Evolutionary conservation across 257 asterid species (phyloP).

Genomic region (Datura wrightii): DNA sequence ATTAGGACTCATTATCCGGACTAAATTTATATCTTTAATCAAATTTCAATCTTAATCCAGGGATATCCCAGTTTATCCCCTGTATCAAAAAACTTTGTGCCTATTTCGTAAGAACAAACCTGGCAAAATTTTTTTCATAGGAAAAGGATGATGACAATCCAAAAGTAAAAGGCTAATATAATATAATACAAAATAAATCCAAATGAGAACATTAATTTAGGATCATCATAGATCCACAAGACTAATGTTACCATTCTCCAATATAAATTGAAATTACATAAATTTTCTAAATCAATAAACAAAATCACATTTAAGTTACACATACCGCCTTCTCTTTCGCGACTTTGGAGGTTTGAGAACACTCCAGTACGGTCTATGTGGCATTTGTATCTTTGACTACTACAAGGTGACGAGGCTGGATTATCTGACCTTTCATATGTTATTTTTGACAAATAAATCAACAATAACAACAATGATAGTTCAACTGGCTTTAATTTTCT

Average conservation of each 20-base stretch:
- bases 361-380: conserved; percentile 69
- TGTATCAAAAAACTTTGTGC: no score
- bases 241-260: not conserved
- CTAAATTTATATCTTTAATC: no score
- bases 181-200: not conserved
- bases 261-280: conserved; percentile 8
- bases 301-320: conserved; percentile 33
- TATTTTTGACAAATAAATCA: no score
- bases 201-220: not conserved
- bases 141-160: not conserved
- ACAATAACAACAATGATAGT: no score
- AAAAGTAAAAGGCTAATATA: not conserved
- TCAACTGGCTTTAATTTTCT: no score
- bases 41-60: no score
- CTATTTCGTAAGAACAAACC: no score
- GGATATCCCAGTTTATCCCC: no score
- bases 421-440: conserved; percentile 41
- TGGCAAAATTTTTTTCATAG: not conserved
- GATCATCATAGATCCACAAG: not conserved
- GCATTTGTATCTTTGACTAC: conserved; percentile 50
- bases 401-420: conserved; percentile 46
- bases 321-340: conserved; percentile 55
- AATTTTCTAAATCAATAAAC: not conserved
- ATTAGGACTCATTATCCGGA: no score
- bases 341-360: conserved; percentile 80